These are phyloP conservation scores for Butyriboletus loyo DNA, from an alignment of 768 basidiomycete species.

Conservation along the genomic window DNA sequence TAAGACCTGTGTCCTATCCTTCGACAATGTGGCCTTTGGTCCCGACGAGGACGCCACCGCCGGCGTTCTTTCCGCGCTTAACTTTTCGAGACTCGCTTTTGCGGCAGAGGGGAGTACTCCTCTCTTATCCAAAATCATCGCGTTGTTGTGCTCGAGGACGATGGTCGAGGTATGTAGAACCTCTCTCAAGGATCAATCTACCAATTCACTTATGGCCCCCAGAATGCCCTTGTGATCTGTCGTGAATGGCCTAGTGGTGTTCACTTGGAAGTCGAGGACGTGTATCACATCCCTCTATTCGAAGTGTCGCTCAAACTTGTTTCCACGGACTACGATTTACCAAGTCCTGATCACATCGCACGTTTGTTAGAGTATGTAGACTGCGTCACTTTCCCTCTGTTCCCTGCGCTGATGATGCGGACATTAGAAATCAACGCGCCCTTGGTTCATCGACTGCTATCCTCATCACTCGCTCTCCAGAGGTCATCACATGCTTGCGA, in stretches of 20 bases:
- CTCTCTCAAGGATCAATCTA: no score
- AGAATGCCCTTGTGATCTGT: conserved; percentile 55
- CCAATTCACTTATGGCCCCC: not conserved
- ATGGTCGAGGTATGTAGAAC: conserved; percentile 17
- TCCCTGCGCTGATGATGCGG: conserved; percentile 1
- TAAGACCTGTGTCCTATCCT: conserved; percentile 38
- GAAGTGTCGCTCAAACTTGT: conserved; percentile 36
- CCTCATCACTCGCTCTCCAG: conserved; percentile 58
- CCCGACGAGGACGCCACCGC: conserved; percentile 32
- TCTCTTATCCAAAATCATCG: conserved; percentile 10
- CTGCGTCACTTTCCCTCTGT: not conserved
- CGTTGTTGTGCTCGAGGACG: conserved; percentile 9
- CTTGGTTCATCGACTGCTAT: conserved; percentile 28
- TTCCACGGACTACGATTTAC: conserved; percentile 34
- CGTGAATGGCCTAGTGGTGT: conserved; percentile 41
- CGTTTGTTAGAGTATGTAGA: conserved; percentile 18
- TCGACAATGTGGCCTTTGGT: conserved; percentile 42
- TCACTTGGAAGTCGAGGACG: conserved; percentile 52
- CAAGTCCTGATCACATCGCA: conserved; percentile 34
- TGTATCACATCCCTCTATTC: conserved; percentile 47
- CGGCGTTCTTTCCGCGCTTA: conserved; percentile 57
- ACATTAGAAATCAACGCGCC: conserved; percentile 23
- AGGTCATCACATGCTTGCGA: conserved; percentile 51
- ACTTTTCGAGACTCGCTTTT: conserved; percentile 52
- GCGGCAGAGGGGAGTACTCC: not conserved